Evolutionary conservation across 2,329 filamentous ascomycete genomes (phyloP).

Genomic region (Neonectria neomacrospora): DNA sequence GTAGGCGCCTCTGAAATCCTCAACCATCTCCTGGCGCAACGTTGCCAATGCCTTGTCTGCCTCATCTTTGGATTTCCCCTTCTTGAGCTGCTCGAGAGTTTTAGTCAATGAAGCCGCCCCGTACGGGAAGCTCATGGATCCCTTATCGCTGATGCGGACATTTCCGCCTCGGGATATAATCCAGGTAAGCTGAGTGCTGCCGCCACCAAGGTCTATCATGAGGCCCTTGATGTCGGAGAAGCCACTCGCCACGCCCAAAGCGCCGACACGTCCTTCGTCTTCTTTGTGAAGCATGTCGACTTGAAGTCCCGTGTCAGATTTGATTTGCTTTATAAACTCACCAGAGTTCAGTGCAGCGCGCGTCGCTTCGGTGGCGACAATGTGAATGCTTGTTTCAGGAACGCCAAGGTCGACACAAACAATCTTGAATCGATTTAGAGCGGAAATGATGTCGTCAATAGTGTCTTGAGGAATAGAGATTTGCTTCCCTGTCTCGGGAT

Average conservation of each 20-base stretch:
- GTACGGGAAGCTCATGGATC: constrained; percentile 28
- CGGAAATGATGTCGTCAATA: constrained; percentile 27
- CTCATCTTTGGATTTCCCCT: constrained; percentile 25
- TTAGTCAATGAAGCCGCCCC: constrained; percentile 29
- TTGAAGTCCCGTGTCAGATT: constrained; percentile 7
- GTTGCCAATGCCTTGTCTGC: constrained; percentile 22
- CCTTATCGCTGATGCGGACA: constrained; percentile 29
- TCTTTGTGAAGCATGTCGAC: constrained; percentile 27
- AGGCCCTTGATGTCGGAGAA: constrained; percentile 28
- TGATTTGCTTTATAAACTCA: constrained; percentile 22
- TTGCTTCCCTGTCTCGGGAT: constrained; percentile 23
- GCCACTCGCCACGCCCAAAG: constrained; percentile 27
- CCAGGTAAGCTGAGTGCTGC: constrained; percentile 32
- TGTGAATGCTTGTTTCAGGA: constrained; percentile 16
- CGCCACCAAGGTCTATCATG: constrained; percentile 32
- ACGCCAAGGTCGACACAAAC: constrained; percentile 28
- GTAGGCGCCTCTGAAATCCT: constrained; percentile 23
- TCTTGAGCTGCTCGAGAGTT: constrained; percentile 19
- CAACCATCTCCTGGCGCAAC: constrained; percentile 22
- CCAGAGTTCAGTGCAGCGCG: constrained; percentile 28
- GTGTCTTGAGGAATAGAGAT: constrained; percentile 22
- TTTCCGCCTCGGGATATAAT: constrained; percentile 29
- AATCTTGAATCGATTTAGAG: constrained; percentile 28
- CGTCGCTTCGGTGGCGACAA: constrained; percentile 30
- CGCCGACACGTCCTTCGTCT: constrained; percentile 30